A percentile compares a stretch with the other conserved stretches of the same genome.
Conservation (phyloP, 2,329 filamentous ascomycete genomes). For the Curvularia eragrostidis region DNA sequence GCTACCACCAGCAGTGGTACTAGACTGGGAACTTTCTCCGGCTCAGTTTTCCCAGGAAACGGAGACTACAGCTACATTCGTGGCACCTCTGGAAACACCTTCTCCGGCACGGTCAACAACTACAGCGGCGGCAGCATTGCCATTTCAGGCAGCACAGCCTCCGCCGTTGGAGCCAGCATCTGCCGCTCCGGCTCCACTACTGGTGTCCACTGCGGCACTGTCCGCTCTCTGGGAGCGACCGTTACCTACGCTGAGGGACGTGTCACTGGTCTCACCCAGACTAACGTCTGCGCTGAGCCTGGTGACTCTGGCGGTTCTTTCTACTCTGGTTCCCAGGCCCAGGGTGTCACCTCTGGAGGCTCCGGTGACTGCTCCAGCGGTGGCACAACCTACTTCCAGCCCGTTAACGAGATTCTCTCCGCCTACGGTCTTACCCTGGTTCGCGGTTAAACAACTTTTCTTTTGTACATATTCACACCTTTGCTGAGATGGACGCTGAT, state of each 20-base stretch:
- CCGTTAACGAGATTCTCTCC: conserved; percentile 52
- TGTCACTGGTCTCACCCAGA: conserved; percentile 53
- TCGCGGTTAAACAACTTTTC: conserved; percentile 26
- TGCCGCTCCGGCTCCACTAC: conserved; percentile 55
- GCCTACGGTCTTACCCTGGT: conserved; percentile 44
- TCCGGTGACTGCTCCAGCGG: conserved; percentile 50
- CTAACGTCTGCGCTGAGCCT: conserved; percentile 53
- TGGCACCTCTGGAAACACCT: conserved; percentile 45
- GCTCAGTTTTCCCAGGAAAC: conserved; percentile 51
- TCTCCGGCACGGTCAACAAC: conserved; percentile 38
- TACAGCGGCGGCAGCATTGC: conserved; percentile 45
- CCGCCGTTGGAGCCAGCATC: conserved; percentile 48
- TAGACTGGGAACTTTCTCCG: conserved; percentile 48
- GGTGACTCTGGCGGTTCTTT: conserved; percentile 54
- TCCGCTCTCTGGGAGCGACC: conserved; percentile 46
- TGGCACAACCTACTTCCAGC: conserved; percentile 53
- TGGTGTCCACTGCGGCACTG: conserved; percentile 51
- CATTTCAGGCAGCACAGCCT: conserved; percentile 50
- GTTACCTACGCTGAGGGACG: conserved; percentile 51
- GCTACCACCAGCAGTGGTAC: conserved; percentile 45
- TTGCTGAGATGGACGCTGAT: background rate
- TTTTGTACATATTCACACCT: conserved; percentile 5
- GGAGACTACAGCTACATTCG: conserved; percentile 50
- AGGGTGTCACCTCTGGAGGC: conserved; percentile 54
- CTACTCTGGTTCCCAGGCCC: conserved; percentile 52